A percentile compares a stretch with the other conserved stretches of the same genome.
Conservation (phyloP, 208 protist species). For the Acanthamoeba sp. region DNA sequence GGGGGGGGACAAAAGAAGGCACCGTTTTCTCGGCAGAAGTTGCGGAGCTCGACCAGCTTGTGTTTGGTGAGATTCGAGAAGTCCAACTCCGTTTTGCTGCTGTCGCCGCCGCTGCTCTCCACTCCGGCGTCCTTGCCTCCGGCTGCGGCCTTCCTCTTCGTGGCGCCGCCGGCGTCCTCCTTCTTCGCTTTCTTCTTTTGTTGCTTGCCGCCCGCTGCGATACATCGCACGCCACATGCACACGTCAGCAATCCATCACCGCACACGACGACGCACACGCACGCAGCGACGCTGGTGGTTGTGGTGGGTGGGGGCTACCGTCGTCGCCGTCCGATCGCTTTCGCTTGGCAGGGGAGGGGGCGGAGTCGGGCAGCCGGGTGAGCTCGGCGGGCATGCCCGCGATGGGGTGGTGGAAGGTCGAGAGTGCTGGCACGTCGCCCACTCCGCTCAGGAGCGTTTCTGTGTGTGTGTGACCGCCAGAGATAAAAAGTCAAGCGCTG, state of each 20-base stretch:
- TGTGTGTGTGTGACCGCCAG: background rate
- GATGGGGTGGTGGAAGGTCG: background rate
- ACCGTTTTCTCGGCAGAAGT: constrained; percentile 56
- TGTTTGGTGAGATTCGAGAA: constrained; percentile 19
- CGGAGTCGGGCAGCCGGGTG: background rate
- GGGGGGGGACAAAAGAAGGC: no score
- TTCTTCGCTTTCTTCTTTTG: background rate
- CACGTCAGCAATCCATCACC: background rate
- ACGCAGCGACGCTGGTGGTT: no score
- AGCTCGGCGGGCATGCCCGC: background rate
- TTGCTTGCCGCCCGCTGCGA: background rate
- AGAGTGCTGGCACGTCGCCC: background rate
- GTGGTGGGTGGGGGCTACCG: background rate
- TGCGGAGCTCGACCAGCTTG: constrained; percentile 23
- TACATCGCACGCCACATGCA: background rate
- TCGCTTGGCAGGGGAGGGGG: background rate
- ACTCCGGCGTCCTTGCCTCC: background rate
- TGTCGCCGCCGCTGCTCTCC: background rate
- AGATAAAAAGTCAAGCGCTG: no score
- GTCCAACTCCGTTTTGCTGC: background rate
- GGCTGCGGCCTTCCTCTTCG: background rate
- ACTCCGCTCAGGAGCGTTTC: background rate
- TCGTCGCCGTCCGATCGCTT: background rate
- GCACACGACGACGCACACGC: background rate
- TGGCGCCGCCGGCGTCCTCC: background rate